Evolutionary conservation across 352 stramenopile species (phyloP), one percentile per base, ranked within the genome.

Genomic region (Phytophthora palmivora): DNA sequence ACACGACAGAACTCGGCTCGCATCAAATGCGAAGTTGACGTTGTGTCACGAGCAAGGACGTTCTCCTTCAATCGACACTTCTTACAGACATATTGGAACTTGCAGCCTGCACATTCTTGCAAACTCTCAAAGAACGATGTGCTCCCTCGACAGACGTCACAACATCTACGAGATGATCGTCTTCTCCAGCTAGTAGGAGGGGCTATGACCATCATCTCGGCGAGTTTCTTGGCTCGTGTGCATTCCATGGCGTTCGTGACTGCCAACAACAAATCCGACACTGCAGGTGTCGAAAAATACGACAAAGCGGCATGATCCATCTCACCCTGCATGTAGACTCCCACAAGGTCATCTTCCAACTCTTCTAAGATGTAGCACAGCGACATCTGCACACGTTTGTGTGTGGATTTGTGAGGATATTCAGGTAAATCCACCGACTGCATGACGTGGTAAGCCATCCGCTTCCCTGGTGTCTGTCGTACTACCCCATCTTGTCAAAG

Each of bases 401-500:
- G 69, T 45, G 55, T 60, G n/a, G 61, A 16, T 33, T 70, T 70
- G 18, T 65, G 49, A 14, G 61, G 63, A 41, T 52, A 68, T 47
- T 77, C 61, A 8, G 70, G 64, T 0, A 72, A 62, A 30, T 78
- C 53, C 6, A 86, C 44, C 0, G 76, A 86, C 41, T 83, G 72
- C 64, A 85, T 61, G 37, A 77, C 37, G 15, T 81, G 71, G 38
- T 79, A 86, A 0, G 58, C 76, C 58, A 83, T 72, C 1, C 74
- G 63, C 11, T 72, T 71, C 2, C 71, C 70, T 0, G 66, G 49
- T 2, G 67, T 63, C 12, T 81, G 70, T 0, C 63, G 50, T 2
- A 81, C 65, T 11, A 49, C 7, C 74, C 74, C 59, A 75, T 70
- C 41, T 79, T 79, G 58, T 86, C 76, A 30, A 79, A 83, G 53